Conservation (phyloP, 2,329 filamentous ascomycete genomes). For the Dissoconium aciculare region DNA sequence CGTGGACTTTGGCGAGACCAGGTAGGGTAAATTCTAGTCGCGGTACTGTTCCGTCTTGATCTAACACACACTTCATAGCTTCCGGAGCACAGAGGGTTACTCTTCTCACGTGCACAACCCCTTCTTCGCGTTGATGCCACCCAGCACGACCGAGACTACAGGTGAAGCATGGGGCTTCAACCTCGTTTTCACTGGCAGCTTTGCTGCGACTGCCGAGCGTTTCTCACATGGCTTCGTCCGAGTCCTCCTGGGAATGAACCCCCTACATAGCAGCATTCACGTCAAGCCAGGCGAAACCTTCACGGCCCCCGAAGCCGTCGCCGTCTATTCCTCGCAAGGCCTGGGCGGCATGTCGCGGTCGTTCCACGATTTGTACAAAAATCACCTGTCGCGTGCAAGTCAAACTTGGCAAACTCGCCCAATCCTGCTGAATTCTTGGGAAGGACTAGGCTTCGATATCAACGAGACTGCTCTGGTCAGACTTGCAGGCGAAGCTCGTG, state of each 20-base stretch:
- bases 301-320: conserved; percentile 47
- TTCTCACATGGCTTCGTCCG: conserved; percentile 47
- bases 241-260: conserved; percentile 46
- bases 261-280: conserved; percentile 44
- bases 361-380: conserved; percentile 46
- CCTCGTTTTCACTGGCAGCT: conserved; percentile 49
- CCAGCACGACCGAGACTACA: conserved; percentile 43
- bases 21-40: too few species aligned
- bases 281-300: conserved; percentile 43
- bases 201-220: conserved; percentile 46
- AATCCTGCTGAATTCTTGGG: conserved; percentile 50
- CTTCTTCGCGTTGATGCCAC: conserved; percentile 43
- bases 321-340: conserved; percentile 44
- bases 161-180: conserved; percentile 52
- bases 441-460: conserved; percentile 45
- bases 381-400: conserved; percentile 45
- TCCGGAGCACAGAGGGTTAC: conserved; percentile 46
- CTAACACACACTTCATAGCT: too few species aligned
- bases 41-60: too few species aligned
- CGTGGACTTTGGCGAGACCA: conserved; percentile 39
- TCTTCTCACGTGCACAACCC: conserved; percentile 51
- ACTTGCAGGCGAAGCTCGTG: conserved; percentile 42
- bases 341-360: conserved; percentile 48
- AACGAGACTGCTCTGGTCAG: conserved; percentile 42
- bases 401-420: conserved; percentile 39